phyloP scores from a whole-genome alignment of 2,329 filamentous ascomycete species.

The Aspergillus aculeatinus region DNA sequence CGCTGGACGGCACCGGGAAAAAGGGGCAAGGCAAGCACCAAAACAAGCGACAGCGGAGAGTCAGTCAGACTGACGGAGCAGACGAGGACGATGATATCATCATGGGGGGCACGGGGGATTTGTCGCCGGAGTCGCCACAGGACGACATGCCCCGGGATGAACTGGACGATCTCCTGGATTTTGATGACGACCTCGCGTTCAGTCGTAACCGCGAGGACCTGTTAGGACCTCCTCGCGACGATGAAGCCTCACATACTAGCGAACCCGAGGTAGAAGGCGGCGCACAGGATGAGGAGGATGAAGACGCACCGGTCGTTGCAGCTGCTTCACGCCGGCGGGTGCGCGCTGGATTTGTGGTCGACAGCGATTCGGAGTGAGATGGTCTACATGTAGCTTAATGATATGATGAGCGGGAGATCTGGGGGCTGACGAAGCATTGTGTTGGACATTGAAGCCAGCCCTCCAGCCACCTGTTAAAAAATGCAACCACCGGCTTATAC shows the following conservation, averaged over 20 bases:
- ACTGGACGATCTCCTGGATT: constrained; percentile 32
- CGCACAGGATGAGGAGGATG: constrained; percentile 28
- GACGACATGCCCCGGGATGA: constrained; percentile 26
- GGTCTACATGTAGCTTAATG: constrained; percentile 19
- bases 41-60: constrained; percentile 34
- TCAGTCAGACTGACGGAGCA: constrained; percentile 13
- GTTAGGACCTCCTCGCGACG: constrained; percentile 4
- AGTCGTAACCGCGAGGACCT: constrained; percentile 26
- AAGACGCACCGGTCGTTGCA: constrained; percentile 30
- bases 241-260: background rate
- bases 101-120: constrained; percentile 27
- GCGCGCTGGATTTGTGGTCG: constrained; percentile 43
- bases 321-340: constrained; percentile 33
- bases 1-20: constrained; percentile 28
- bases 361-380: constrained; percentile 44
- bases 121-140: constrained; percentile 19
- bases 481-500: too few species aligned
- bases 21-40: constrained; percentile 30
- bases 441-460: too few species aligned
- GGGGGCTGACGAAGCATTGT: background rate
- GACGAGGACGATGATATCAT: constrained; percentile 34
- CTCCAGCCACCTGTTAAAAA: too few species aligned
- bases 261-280: constrained; percentile 8
- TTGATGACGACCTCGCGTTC: constrained; percentile 37
- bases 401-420: constrained; percentile 23